Evolutionary conservation across 2,329 filamentous ascomycete genomes (phyloP), one percentile per base, ranked within the genome.

Genomic region (Arthroderma sp.): DNA sequence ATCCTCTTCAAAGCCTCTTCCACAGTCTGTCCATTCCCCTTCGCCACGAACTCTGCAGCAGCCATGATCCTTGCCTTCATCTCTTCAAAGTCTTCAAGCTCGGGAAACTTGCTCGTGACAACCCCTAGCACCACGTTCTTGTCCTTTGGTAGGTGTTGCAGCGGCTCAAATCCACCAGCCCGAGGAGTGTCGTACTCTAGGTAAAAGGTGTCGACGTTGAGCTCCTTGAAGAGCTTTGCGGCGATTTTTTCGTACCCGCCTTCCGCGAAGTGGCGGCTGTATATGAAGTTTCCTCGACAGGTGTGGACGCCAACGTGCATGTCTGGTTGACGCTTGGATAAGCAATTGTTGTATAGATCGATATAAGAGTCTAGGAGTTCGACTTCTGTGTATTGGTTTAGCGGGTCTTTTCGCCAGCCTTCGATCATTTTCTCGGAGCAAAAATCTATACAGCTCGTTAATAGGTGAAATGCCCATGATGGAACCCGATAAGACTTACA

Each of bases 291-390:
- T 40, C 64, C 66, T 47, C 59, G 73, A 71, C 83, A 87, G 42
- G 87, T 69, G 58, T 88, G 84, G 10, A 88, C 79, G 38, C 83
- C 83, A 2, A 84, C 73, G 61, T 86, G 82, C 70, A 87, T 75
- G 57, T 87, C 82, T 2, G 69, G 60, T 0, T 82, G 81, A 0
- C 77, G 66, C 54, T 75, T 73, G 54, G 70, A 66, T 56, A 85
- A 71, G 55, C 72, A 77, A 61, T 83, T 78, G 60, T 87, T 87
- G 88, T 82, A 64, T 88, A 88, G 75, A 49, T 73, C 70, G 60
- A 88, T 82, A 64, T 88, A 88, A 29, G 80, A 75, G 53, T 85
- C 80, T 22, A 88, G 74, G 38, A 85, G 77, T 52, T 80, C 77
- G 40, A 84, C 81, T 5, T 81, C 75, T 1, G 75, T 75, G 60